These are phyloP conservation scores for Naganishia albida DNA, from an alignment of 1,284 basidiomycete species.

Conservation along the genomic window DNA sequence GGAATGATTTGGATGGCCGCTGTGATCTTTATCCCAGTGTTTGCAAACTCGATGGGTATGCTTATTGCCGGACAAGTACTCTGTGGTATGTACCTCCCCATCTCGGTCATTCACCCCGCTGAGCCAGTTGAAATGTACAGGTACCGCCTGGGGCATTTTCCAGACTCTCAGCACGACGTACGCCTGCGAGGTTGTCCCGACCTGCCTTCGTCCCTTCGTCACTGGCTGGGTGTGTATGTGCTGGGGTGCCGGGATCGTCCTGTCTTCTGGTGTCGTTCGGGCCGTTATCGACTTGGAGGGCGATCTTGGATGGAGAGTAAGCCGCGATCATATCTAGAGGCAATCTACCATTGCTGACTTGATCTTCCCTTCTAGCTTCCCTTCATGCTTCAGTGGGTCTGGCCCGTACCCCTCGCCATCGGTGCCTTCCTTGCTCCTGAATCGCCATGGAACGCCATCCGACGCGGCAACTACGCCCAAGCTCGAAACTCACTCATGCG, in stretches of 20 bases:
- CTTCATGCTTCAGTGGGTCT: slow-evolving; percentile 50
- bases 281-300: slow-evolving; percentile 3
- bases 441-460: slow-evolving; percentile 45
- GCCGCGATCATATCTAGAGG: neutral
- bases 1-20: slow-evolving; percentile 44
- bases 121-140: too few relatives aligned
- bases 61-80: slow-evolving; percentile 43
- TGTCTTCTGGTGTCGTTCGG: slow-evolving; percentile 54
- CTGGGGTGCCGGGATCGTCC: slow-evolving; percentile 50
- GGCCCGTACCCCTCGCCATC: slow-evolving; percentile 39
- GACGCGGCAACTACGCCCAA: slow-evolving; percentile 39
- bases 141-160: slow-evolving; percentile 7
- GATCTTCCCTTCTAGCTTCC: slow-evolving; percentile 38
- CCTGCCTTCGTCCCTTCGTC: slow-evolving; percentile 45
- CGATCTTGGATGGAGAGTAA: slow-evolving; percentile 42
- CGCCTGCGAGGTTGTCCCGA: slow-evolving; percentile 46
- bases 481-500: slow-evolving; percentile 37
- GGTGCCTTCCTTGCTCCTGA: slow-evolving; percentile 40
- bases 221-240: slow-evolving; percentile 48
- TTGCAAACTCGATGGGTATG: slow-evolving; percentile 49
- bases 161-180: slow-evolving; percentile 51
- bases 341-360: neutral
- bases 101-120: too few relatives aligned
- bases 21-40: slow-evolving; percentile 51
- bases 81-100: slow-evolving; percentile 8